Percentiles rank a stretch among this genome's conserved stretches.
These are phyloP conservation scores for Vaccinium myrtillus DNA, from an alignment of 148 eudicot genomes.

Conservation along the genomic window DNA sequence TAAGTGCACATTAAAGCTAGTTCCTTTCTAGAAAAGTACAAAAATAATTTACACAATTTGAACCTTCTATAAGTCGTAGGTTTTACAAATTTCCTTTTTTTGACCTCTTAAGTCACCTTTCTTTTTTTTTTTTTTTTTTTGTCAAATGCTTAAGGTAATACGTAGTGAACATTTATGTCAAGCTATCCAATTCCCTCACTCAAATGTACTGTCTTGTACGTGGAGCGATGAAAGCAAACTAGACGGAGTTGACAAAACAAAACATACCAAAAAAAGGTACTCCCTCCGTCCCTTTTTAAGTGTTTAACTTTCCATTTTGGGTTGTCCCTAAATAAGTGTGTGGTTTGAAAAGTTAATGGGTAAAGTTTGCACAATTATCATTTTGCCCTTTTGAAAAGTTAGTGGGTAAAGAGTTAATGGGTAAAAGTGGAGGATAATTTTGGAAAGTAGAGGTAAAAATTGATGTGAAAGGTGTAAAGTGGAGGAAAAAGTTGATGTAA, in stretches of 20 bases:
- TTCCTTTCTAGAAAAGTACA: background rate
- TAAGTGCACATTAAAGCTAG: background rate
- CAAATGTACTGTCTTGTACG: background rate
- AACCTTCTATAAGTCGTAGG: background rate
- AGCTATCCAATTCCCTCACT: background rate
- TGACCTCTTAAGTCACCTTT: background rate
- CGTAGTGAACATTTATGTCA: background rate
- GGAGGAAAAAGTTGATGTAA: no score
- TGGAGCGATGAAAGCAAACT: background rate
- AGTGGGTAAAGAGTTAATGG: no score
- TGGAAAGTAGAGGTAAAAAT: no score
- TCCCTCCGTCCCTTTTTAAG: no score
- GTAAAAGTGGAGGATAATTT: no score
- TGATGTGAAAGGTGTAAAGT: no score
- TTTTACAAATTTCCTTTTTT: background rate
- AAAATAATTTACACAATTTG: background rate
- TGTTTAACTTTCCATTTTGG: no score
- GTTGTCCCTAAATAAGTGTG: no score
- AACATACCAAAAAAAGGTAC: background rate
- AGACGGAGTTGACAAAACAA: background rate
- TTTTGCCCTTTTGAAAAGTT: no score
- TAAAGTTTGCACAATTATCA: no score
- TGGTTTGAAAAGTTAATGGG: no score
- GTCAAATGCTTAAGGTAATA: background rate
- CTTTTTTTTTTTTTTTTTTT: background rate